Base-by-base conservation (phyloP, 2,329 filamentous ascomycete genomes). In the Cordyceps fumosorosea region DNA sequence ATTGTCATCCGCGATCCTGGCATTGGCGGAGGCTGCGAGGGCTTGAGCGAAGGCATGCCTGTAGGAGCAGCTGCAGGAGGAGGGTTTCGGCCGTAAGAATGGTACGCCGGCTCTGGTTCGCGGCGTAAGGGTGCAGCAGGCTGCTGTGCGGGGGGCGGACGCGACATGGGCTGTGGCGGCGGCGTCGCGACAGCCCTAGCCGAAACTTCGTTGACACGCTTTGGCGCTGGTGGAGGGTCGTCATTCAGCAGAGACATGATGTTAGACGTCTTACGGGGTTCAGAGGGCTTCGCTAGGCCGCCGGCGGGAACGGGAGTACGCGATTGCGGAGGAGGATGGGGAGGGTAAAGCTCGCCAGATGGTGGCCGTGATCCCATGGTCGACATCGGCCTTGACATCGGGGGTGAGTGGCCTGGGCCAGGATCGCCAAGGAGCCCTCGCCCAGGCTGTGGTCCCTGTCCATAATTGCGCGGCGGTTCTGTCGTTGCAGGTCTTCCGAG, bases 241-340 rank as follows among this genome's bases (percentile, higher is more conserved):
- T 87, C 83, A 66, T 86, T 86, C 3, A 88, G 76, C 64, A 88
- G 71, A 0, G 84, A 83, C 80, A 87, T 85, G 64, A 88, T 79
- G 65, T 77, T 87, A 16, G 84, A 86, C 8, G 80, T 85, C 74
- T 87, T 87, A n/a, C 81, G 78, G 53, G 74, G 74, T 66, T 83
- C 81, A 2, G 80, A 70, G 45, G 77, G 72, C 32, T 77, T 72
- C 24, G 77, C 70, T 32, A 75, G 10, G 75, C 75, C 3, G 75
- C 74, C n/a, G 18, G 29, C 5, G 69, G 76, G 20, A 70, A 65
- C 65, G 50, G 66, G 50, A 59, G 65, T 48, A 57, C 54, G 56
- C 10, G 57, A 42, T 47, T 71, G 71, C 16, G 74, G 71, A 24
- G 72, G 67, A 47, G 69, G 68, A 61, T 70, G 71, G 20, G 72